Evolutionary conservation across 192 early-diverging fungal species (phyloP).

Genomic region (Glomus cerebriforme): DNA sequence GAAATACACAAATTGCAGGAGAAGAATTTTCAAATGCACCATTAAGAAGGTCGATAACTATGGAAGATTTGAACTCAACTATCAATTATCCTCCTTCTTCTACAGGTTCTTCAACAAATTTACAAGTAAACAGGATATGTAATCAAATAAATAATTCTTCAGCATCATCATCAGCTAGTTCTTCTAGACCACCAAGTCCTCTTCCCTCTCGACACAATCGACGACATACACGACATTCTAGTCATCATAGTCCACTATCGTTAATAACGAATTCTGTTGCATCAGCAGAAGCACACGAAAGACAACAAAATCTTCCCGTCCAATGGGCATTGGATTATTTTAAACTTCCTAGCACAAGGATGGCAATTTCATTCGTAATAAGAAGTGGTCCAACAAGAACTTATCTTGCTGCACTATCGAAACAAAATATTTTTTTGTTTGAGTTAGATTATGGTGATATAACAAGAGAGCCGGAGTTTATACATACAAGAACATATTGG

Average conservation of each 20-base stretch:
- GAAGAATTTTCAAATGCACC: background rate
- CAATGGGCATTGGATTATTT: conserved; percentile 13
- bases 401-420: conserved; percentile 14
- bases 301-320: background rate
- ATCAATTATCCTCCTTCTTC: background rate
- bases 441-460: conserved; percentile 5
- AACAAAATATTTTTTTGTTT: conserved; percentile 30
- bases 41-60: background rate
- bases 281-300: background rate
- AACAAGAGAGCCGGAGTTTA: background rate
- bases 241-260: background rate
- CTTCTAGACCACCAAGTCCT: background rate
- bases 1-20: background rate
- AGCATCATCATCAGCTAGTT: background rate
- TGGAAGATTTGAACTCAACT: conserved; percentile 6
- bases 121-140: background rate
- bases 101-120: background rate
- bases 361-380: conserved; percentile 1
- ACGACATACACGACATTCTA: background rate
- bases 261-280: conserved; percentile 4
- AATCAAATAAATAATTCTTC: background rate
- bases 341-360: conserved; percentile 21
- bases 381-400: conserved; percentile 6
- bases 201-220: background rate
- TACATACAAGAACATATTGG: conserved; percentile 27